Base-by-base conservation (phyloP, 176 grass and related monocot species). In the Calamus simplicifolius region DNA sequence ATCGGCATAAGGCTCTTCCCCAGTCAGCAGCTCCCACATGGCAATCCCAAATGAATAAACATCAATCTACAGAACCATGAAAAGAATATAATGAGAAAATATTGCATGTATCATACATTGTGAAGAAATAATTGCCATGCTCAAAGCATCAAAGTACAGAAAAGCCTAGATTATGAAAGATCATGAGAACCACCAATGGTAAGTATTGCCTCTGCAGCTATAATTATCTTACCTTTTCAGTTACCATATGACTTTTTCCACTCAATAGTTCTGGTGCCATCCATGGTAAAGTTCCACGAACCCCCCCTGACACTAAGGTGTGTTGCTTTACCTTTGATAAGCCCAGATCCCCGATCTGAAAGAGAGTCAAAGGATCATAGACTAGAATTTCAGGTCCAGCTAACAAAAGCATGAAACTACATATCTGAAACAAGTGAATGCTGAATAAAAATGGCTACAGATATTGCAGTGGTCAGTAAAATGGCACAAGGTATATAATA, bases 301-400 rank as follows among this genome's bases (percentile, higher is more conserved):
- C 73, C 78, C 93, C 93, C 73, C 93, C 93, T 60, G 93, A 98
- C 43, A 98, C 93, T 81, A 92, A 69, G 62, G 93, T 98, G 35
- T 98, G 87, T 6, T 98, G 87, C 72, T 98, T 98, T 57, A 98
- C 87, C 79, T 98, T 98, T 64, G 93, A 98, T 82, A 98, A 70
- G 48, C 93, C 93, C 4, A 98, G 87, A 71, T 98, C 93, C 51
- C 93, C 93, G 30, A 98, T 92, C 93, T 98, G 67, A 51, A 64
- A 72, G 49, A 6, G 54, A 51, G 30, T 64, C 12, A 51, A 49
- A 64, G 3, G 15, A 64, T 50, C 62, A 51, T 16, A 50, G 21
- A 19, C 21, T 18, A 50, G 12, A 51, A 6, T 10, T 38, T 38
- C 7, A 3, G 35, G 0, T 43, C 35, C 35, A 13, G 35, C 35